Conservation (phyloP, 108 stramenopile species). For the Chaetoceros muelleri region DNA sequence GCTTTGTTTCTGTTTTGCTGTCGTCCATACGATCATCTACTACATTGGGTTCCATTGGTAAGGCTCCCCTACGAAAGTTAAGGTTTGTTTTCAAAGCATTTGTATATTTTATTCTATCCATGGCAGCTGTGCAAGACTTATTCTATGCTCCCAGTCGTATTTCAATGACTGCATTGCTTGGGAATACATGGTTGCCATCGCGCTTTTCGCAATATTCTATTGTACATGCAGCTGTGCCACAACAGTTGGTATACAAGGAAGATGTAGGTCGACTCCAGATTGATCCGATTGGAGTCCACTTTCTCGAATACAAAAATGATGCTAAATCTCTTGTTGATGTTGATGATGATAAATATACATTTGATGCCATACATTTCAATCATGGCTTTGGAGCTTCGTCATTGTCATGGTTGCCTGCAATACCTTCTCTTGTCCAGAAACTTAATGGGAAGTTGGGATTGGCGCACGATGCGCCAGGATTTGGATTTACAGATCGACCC, state of each 20-base stretch:
- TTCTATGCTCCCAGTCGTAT: slow-evolving; percentile 45
- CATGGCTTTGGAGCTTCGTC: slow-evolving; percentile 83
- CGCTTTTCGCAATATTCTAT: slow-evolving; percentile 37
- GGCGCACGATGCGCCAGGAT: slow-evolving; percentile 72
- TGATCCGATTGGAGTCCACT: slow-evolving; percentile 45
- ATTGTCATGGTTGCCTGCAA: slow-evolving; percentile 48
- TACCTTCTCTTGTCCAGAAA: slow-evolving; percentile 30
- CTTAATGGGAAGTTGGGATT: slow-evolving; percentile 31
- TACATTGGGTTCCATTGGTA: too few species aligned
- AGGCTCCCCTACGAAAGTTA: too few species aligned
- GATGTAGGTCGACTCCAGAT: not conserved
- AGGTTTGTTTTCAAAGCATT: slow-evolving; percentile 9
- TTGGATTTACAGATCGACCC: slow-evolving; percentile 79
- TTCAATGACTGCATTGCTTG: slow-evolving; percentile 25
- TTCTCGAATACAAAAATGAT: slow-evolving; percentile 19
- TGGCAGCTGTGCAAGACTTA: slow-evolving; percentile 38
- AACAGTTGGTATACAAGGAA: not conserved
- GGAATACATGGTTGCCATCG: slow-evolving; percentile 42
- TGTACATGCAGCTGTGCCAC: slow-evolving; percentile 1
- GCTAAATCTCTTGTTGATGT: too few species aligned
- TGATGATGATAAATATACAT: not conserved
- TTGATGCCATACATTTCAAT: slow-evolving; percentile 48
- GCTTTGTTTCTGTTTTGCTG: slow-evolving; percentile 11
- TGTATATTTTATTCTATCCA: slow-evolving; percentile 9
- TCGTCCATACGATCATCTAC: slow-evolving; percentile 15